phyloP scores from a whole-genome alignment of 2,329 filamentous ascomycete genomes.

The Phialophora expanda region DNA sequence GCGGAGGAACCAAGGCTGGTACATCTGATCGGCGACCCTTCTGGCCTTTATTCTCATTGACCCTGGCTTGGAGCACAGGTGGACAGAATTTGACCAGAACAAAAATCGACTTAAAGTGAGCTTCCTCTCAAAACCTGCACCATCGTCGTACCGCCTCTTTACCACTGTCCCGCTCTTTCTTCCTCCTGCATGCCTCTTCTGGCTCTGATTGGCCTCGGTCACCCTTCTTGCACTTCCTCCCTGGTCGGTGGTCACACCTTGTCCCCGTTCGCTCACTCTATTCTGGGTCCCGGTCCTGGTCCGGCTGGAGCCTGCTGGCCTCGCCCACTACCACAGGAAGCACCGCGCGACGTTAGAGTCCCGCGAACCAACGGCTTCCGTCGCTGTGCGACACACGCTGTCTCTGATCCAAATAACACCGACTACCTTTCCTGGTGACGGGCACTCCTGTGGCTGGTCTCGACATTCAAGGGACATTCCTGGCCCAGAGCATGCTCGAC shows the following conservation, averaged over 20 bases:
- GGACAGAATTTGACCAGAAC: constrained; percentile 1
- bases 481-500: constrained; percentile 27
- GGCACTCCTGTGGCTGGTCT: constrained; percentile 29
- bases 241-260: constrained; percentile 28
- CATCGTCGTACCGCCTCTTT: constrained; percentile 27
- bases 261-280: constrained; percentile 24
- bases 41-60: not conserved
- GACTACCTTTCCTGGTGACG: constrained; percentile 22
- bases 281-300: constrained; percentile 23
- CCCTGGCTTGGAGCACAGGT: not conserved
- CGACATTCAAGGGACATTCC: constrained; percentile 26
- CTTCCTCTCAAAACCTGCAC: constrained; percentile 19
- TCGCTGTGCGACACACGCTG: constrained; percentile 26
- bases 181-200: constrained; percentile 14
- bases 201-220: constrained; percentile 28
- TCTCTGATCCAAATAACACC: constrained; percentile 27
- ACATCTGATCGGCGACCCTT: constrained; percentile 18
- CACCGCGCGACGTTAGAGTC: constrained; percentile 12
- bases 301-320: constrained; percentile 19
- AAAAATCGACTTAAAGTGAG: constrained; percentile 7
- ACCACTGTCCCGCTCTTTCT: constrained; percentile 14
- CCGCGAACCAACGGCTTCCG: constrained; percentile 17
- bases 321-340: constrained; percentile 11
- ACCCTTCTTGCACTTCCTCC: constrained; percentile 23
- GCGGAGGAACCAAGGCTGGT: constrained; percentile 10